Evolutionary conservation across 2,329 filamentous ascomycete genomes (phyloP).

Genomic region (Chrysosporium queenslandicum): DNA sequence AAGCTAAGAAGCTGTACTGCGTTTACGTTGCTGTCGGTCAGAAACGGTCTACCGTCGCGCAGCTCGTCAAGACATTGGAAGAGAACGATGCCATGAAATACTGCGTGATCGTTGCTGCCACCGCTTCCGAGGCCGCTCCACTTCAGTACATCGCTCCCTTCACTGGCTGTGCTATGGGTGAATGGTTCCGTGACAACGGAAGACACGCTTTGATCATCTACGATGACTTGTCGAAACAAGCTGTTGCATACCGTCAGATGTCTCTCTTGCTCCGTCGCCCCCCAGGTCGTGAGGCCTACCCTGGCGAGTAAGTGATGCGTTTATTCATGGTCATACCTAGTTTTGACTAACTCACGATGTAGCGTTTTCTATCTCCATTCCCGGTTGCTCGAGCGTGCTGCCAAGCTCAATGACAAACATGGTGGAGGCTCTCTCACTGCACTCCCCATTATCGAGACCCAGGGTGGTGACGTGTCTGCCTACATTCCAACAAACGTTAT

Average conservation of each 20-base stretch:
- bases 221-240: constrained; percentile 97
- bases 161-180: constrained; percentile 57
- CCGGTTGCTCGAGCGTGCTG: constrained; percentile 96
- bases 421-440: constrained; percentile 95
- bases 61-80: constrained; percentile 99
- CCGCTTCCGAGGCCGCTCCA: constrained; percentile 91
- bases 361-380: constrained; percentile 97
- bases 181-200: constrained; percentile 73
- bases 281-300: constrained; percentile 97
- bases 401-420: constrained; percentile 96
- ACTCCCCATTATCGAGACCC: constrained; percentile 96
- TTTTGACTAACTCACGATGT: constrained; percentile 18
- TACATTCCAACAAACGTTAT: constrained; percentile 99
- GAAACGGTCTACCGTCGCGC: constrained; percentile 98
- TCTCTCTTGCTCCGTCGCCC: constrained; percentile 94
- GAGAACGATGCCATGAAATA: constrained; percentile 99
- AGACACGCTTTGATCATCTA: constrained; percentile 84
- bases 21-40: constrained; percentile 98
- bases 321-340: background rate
- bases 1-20: constrained; percentile 98
- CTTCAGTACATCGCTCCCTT: constrained; percentile 92
- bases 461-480: constrained; percentile 99
- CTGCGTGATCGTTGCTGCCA: constrained; percentile 84
- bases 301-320: constrained; percentile 58
- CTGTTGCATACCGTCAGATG: constrained; percentile 97